Evolutionary conservation across 2,329 filamentous ascomycete genomes (phyloP).

Genomic region (Trichoderma semiorbis): DNA sequence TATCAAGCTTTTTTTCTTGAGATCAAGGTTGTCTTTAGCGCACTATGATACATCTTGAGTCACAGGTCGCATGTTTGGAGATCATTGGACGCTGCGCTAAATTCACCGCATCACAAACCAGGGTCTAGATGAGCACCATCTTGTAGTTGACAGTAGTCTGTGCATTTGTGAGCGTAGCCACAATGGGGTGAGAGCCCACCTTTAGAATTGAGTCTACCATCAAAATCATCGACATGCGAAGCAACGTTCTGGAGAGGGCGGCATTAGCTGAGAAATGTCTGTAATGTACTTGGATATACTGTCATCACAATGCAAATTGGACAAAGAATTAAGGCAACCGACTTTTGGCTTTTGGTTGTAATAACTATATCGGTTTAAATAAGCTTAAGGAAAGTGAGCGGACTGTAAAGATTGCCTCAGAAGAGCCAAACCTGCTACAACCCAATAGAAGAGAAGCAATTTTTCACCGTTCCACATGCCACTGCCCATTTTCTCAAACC

Average conservation of each 20-base stretch:
- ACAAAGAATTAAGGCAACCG: neutral
- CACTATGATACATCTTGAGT: neutral
- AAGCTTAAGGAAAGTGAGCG: neutral
- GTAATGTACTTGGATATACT: neutral
- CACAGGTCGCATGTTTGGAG: neutral
- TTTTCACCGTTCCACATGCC: neutral
- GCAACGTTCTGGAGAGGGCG: neutral
- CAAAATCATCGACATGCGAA: neutral
- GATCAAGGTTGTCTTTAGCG: neutral
- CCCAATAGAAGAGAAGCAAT: neutral
- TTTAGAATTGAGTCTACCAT: too few species aligned
- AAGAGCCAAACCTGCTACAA: neutral
- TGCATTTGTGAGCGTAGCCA: neutral
- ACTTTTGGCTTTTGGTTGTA: neutral
- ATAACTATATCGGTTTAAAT: neutral
- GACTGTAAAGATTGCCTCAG: neutral
- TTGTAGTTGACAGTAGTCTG: neutral
- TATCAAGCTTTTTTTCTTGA: neutral
- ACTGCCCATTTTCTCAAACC: neutral
- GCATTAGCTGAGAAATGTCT: neutral
- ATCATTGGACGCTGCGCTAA: too few species aligned
- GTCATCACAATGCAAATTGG: neutral
- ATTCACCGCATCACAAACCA: neutral
- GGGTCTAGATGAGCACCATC: too few species aligned
- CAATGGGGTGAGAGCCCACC: neutral